A percentile compares a stretch with the other conserved stretches of the same genome.
Conservation (phyloP, 345 rosid species). For the Eucalyptus polybractea region DNA sequence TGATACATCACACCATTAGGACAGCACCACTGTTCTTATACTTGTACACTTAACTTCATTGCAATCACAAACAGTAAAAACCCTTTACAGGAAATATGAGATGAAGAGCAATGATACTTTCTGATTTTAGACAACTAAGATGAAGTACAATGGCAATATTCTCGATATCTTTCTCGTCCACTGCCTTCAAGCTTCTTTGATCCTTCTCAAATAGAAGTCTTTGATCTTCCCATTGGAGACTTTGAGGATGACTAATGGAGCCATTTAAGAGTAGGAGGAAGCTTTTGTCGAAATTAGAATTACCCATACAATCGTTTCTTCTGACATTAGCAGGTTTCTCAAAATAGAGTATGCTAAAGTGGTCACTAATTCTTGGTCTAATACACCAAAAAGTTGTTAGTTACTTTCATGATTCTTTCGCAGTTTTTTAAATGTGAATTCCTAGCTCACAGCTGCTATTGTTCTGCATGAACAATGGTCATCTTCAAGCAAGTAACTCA, state of each 20-base stretch:
- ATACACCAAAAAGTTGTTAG: not conserved
- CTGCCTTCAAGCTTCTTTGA: not conserved
- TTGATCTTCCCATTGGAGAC: not conserved
- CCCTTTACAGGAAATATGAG: not conserved
- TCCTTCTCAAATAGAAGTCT: not conserved
- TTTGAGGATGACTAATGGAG: not conserved
- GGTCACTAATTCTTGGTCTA: not conserved
- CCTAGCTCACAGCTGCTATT: not conserved
- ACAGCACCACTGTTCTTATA: not conserved
- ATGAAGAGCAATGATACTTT: not conserved
- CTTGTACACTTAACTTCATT: not conserved
- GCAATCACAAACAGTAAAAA: not conserved
- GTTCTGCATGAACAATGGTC: not conserved
- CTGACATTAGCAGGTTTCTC: not conserved
- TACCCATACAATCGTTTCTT: not conserved
- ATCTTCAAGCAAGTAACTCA: not conserved
- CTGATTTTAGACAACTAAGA: not conserved
- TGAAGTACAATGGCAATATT: not conserved
- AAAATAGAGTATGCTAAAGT: not conserved
- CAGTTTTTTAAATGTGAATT: not conserved
- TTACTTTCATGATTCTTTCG: not conserved
- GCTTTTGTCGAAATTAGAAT: not conserved
- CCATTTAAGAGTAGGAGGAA: not conserved
- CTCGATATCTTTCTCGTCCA: not conserved
- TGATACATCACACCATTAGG: not conserved